Evolutionary conservation across 2,329 filamentous ascomycete species (phyloP).

Genomic region (Zymoseptoria passerinii): DNA sequence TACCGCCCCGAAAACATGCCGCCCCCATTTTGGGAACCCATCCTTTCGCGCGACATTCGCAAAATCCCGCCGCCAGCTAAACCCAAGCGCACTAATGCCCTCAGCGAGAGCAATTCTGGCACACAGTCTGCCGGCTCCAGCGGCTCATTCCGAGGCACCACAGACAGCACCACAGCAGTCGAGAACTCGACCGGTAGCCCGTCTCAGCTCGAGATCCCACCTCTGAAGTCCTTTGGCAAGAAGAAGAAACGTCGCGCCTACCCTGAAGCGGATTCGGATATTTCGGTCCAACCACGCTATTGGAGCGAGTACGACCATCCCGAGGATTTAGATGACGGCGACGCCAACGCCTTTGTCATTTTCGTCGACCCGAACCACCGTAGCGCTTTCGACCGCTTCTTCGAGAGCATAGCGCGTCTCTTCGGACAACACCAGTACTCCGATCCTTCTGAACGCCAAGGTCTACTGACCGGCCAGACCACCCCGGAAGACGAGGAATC

Average conservation of each 20-base stretch:
- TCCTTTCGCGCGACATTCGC: constrained; percentile 44
- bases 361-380: constrained; percentile 63
- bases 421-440: constrained; percentile 25
- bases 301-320: constrained; percentile 87
- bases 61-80: constrained; percentile 40
- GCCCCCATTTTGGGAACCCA: constrained; percentile 41
- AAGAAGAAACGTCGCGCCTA: constrained; percentile 35
- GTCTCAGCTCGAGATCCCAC: constrained; percentile 31
- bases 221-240: constrained; percentile 33
- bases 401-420: constrained; percentile 42
- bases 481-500: constrained; percentile 23
- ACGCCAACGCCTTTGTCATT: constrained; percentile 56
- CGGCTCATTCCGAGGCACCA: constrained; percentile 30
- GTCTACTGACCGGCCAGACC: constrained; percentile 10
- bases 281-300: constrained; percentile 41
- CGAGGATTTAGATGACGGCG: constrained; percentile 54
- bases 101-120: constrained; percentile 8
- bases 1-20: constrained; percentile 38
- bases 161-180: constrained; percentile 27
- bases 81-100: constrained; percentile 14
- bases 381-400: constrained; percentile 56
- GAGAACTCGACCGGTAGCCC: constrained; percentile 26
- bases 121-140: constrained; percentile 26
- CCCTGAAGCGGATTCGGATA: constrained; percentile 12
- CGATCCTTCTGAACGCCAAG: constrained; percentile 16